Conservation (phyloP, 768 basidiomycete genomes). For the Termitomyces sp. region DNA sequence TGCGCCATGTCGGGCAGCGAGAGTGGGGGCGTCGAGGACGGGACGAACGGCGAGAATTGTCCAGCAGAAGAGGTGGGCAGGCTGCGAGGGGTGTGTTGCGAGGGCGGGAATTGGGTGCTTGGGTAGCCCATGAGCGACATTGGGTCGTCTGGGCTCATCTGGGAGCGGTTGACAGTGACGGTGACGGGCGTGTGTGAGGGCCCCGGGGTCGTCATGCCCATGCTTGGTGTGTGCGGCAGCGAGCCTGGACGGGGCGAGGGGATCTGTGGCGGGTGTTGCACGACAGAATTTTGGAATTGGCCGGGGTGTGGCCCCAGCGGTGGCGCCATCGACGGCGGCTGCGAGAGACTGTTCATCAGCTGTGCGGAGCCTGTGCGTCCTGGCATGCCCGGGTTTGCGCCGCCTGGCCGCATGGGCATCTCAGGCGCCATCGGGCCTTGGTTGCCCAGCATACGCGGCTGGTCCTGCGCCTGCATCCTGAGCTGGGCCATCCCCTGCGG, state of each 20-base stretch:
- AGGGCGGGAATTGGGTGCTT: slow-evolving; percentile 29
- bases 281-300: slow-evolving; percentile 36
- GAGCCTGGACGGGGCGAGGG: slow-evolving; percentile 41
- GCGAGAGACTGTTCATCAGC: slow-evolving; percentile 47
- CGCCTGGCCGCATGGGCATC: too few relatives aligned
- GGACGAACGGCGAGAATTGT: slow-evolving; percentile 40
- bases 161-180: too few relatives aligned
- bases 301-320: slow-evolving; percentile 26
- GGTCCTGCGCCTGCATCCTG: slow-evolving; percentile 8
- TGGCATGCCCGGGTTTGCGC: slow-evolving; percentile 34
- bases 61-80: too few relatives aligned
- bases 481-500: slow-evolving; percentile 22
- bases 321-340: slow-evolving; percentile 33
- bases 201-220: slow-evolving; percentile 24
- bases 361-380: slow-evolving; percentile 43
- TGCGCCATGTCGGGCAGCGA: slow-evolving; percentile 37
- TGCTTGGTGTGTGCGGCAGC: slow-evolving; percentile 39
- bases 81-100: slow-evolving; percentile 31
- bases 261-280: slow-evolving; percentile 36
- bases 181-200: slow-evolving; percentile 39
- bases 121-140: slow-evolving; percentile 45
- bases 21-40: slow-evolving; percentile 40
- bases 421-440: too few relatives aligned
- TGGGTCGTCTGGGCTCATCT: slow-evolving; percentile 35
- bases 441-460: background rate